Conservation (phyloP, 2,329 filamentous ascomycete species). For the Clonostachys solani region DNA sequence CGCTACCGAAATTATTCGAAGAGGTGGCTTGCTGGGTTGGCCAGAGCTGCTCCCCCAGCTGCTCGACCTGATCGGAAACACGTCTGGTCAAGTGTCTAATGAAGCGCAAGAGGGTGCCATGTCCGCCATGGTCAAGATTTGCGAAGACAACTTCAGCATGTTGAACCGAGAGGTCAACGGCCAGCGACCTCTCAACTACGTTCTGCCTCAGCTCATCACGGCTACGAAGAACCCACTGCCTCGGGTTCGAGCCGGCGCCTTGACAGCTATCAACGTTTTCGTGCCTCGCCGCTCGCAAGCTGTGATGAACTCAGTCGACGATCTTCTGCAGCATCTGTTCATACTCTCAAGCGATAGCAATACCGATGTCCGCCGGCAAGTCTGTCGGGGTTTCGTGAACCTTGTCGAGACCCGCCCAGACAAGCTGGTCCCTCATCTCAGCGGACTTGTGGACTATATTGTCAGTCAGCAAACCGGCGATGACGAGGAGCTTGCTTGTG, state of each 20-base stretch:
- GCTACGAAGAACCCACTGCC: constrained; percentile 74
- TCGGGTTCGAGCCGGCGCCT: constrained; percentile 74
- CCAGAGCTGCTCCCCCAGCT: constrained; percentile 85
- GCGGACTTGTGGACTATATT: constrained; percentile 88
- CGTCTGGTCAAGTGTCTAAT: constrained; percentile 59
- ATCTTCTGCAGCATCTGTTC: constrained; percentile 79
- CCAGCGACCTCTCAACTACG: constrained; percentile 79
- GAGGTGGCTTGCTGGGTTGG: constrained; percentile 85
- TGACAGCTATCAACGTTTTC: constrained; percentile 89
- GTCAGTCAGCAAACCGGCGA: constrained; percentile 82
- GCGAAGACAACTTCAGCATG: constrained; percentile 87
- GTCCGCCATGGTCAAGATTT: constrained; percentile 89
- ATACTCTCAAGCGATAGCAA: constrained; percentile 71
- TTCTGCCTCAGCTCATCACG: constrained; percentile 86
- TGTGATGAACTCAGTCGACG: constrained; percentile 75
- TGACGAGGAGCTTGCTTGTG: constrained; percentile 85
- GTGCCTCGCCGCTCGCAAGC: constrained; percentile 80
- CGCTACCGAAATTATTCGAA: constrained; percentile 84
- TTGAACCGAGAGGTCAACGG: constrained; percentile 86
- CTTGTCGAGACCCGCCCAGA: constrained; percentile 88
- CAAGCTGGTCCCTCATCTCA: constrained; percentile 84
- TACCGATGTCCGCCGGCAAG: constrained; percentile 82
- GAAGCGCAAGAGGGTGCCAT: constrained; percentile 90
- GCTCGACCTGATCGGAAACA: constrained; percentile 71
- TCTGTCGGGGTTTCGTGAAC: constrained; percentile 89